phyloP scores from a whole-genome alignment of 257 asterid genomes.

The Przewalskia tangutica region DNA sequence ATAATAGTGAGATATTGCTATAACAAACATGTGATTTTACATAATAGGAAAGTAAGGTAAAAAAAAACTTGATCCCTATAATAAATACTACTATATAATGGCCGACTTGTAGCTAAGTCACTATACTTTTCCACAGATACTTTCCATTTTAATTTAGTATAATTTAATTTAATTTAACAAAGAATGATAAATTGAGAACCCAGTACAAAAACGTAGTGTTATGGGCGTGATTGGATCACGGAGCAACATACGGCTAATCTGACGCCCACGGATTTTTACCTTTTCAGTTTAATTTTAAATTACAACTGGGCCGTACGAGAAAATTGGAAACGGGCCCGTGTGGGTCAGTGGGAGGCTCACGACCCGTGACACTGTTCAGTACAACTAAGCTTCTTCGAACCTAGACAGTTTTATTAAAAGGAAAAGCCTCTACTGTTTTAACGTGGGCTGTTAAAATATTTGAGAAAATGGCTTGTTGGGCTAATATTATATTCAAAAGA shows the following conservation, averaged over 20 bases:
- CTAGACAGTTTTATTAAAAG: slow-evolving; percentile 11
- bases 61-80: no score
- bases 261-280: neutral
- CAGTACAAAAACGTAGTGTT: neutral
- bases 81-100: no score
- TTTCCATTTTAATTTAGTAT: no score
- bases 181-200: neutral
- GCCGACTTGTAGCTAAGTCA: no score
- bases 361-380: neutral
- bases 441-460: neutral
- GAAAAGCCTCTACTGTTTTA: neutral
- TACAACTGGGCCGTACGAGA: slow-evolving; percentile 14
- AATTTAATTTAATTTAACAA: neutral
- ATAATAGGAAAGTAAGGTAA: no score
- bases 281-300: neutral
- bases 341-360: neutral
- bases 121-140: no score
- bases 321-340: neutral
- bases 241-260: neutral
- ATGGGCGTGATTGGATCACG: neutral
- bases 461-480: neutral
- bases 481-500: neutral
- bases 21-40: no score
- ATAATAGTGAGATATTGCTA: no score
- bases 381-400: slow-evolving; percentile 24